A percentile compares a stretch with the other conserved stretches of the same genome.
These are phyloP conservation scores for Arxiozyma bovina DNA, from an alignment of 1,139 yeast species.

Conservation along the genomic window DNA sequence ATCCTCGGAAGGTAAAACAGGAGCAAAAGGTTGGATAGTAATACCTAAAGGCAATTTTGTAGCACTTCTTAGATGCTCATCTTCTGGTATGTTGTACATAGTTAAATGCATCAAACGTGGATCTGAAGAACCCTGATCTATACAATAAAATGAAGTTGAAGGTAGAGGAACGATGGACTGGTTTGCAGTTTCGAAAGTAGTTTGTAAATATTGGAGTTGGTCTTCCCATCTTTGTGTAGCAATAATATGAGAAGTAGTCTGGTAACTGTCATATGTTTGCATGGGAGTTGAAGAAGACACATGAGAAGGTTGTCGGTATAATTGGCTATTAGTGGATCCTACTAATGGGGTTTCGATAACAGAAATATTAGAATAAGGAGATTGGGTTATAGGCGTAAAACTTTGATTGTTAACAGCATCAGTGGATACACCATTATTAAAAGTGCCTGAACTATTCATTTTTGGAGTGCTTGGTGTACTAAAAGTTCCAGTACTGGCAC, in stretches of 20 bases:
- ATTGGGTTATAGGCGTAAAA: constrained; percentile 3
- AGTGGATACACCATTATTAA: background rate
- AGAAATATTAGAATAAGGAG: background rate
- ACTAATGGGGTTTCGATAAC: background rate
- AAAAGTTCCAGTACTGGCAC: constrained; percentile 5
- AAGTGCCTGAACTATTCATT: background rate
- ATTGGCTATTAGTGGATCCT: background rate
- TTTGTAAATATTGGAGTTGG: constrained; percentile 41
- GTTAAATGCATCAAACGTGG: constrained; percentile 73
- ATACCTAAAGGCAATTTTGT: constrained; percentile 78
- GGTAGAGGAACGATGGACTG: constrained; percentile 77
- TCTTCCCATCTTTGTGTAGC: constrained; percentile 47
- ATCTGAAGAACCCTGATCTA: constrained; percentile 79
- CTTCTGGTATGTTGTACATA: constrained; percentile 75
- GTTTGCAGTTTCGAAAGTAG: constrained; percentile 58
- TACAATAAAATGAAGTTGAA: constrained; percentile 57
- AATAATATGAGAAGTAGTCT: constrained; percentile 38
- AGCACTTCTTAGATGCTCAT: constrained; percentile 59
- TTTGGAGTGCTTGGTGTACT: constrained; percentile 6
- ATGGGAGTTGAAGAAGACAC: background rate
- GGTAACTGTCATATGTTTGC: constrained; percentile 1
- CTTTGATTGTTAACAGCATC: background rate
- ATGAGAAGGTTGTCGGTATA: background rate
- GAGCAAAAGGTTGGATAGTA: constrained; percentile 79
- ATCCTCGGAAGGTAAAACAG: constrained; percentile 38